phyloP scores from a whole-genome alignment of 2,329 filamentous ascomycete species.

The Phialophora chinensis region DNA sequence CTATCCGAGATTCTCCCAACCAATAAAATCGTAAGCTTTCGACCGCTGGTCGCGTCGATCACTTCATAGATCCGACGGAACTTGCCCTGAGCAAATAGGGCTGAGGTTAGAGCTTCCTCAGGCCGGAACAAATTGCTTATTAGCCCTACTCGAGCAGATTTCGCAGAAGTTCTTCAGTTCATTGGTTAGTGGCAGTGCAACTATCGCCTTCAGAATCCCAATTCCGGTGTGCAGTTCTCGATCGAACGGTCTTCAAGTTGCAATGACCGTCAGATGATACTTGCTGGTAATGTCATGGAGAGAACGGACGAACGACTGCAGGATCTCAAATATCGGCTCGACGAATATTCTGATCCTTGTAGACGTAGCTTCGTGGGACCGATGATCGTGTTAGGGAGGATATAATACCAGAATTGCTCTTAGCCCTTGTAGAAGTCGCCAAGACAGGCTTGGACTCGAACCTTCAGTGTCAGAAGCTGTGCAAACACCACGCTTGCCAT shows the following conservation, averaged over 20 bases:
- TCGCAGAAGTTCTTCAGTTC: neutral
- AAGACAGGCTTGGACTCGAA: neutral
- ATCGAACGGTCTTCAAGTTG: neutral
- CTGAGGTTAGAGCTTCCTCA: too few species aligned
- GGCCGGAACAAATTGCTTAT: too few species aligned
- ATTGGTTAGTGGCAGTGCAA: neutral
- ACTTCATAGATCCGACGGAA: slow-evolving; percentile 7
- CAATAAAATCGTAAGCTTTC: neutral
- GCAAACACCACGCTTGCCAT: neutral
- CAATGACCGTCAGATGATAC: neutral
- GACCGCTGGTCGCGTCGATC: too few species aligned
- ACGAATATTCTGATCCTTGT: neutral
- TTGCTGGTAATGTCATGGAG: neutral
- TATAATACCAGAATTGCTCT: neutral
- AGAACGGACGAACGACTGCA: neutral
- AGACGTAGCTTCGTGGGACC: neutral
- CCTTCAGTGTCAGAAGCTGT: neutral
- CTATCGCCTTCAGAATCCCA: neutral
- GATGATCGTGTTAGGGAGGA: neutral
- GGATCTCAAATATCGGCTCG: neutral
- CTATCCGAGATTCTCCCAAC: slow-evolving; percentile 10
- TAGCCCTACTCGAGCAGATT: neutral
- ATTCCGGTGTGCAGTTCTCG: neutral
- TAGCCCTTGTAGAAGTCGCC: neutral
- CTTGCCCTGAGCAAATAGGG: neutral